These are phyloP conservation scores for Symbiodinium pilosum DNA, from an alignment of 73 alveolate species.

Conservation along the genomic window DNA sequence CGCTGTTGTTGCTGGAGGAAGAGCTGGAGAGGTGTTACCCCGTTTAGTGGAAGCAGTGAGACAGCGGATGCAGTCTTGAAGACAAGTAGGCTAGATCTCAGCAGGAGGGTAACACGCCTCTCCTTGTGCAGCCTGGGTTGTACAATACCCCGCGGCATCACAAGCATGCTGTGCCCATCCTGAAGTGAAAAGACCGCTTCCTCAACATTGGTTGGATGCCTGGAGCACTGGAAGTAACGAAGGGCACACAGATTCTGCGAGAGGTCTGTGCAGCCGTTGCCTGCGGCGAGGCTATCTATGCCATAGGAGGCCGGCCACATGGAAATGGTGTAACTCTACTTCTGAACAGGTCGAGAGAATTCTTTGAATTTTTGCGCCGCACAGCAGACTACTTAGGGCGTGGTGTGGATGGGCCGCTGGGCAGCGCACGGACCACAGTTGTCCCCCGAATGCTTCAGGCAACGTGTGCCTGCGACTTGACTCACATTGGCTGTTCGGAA, in stretches of 20 bases:
- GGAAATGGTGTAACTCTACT: neutral
- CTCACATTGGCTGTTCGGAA: no score
- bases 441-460: no score
- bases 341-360: neutral
- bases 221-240: no score
- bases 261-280: constrained; percentile 91
- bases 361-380: neutral
- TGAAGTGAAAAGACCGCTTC: no score
- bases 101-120: neutral
- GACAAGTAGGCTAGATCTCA: neutral
- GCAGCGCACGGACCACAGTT: constrained; percentile 2
- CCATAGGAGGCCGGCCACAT: constrained; percentile 8
- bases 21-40: constrained; percentile 57
- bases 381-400: neutral
- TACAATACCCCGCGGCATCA: neutral
- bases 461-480: no score
- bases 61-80: neutral
- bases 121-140: neutral
- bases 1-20: neutral
- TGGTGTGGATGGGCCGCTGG: constrained; percentile 35
- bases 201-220: no score
- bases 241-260: no score
- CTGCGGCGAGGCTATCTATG: constrained; percentile 72
- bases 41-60: constrained; percentile 64
- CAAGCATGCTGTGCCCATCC: no score